Evolutionary conservation across 805 yeast genomes (phyloP), one percentile per base, ranked within the genome.

Genomic region (Sungouiella thailandica): DNA sequence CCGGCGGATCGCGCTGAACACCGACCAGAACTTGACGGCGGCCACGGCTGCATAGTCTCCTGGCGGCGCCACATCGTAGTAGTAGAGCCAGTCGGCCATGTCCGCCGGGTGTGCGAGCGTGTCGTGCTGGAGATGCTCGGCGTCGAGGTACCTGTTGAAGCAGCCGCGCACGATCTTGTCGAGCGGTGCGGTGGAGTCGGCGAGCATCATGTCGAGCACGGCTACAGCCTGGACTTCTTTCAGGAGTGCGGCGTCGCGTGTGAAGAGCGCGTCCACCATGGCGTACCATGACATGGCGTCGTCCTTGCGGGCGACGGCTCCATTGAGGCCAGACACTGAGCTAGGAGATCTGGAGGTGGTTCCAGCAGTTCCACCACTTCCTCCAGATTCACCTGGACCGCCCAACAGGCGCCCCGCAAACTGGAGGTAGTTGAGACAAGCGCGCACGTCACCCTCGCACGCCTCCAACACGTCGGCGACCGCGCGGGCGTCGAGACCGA

Each of bases 371-470:
- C n/a, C n/a, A n/a, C n/a, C n/a, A n/a, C n/a, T n/a, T n/a, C n/a
- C n/a, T n/a, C n/a, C n/a, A n/a, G n/a, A n/a, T n/a, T n/a, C n/a
- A n/a, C n/a, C n/a, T n/a, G n/a, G n/a, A 1, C 36, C 15, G 17
- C 43, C 51, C 16, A 46, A 42, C 28, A 35, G 35, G n/a, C 46
- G 48, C 16, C 51, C 45, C 14, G 62, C 59, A 50, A 90, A 89
- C 46, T 90, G 97, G 24, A 90, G 54, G 47, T 80, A 74, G 50
- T 90, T 90, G 25, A 90, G 66, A 56, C 96, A 83, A 17, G 87
- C 84, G 45, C 98, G 65, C 13, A 93, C 68, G 59, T 90, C 98
- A 25, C 85, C 85, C 42, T 84, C 87, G 23, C 88, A 75, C 1
- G 78, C 54, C 31, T 75, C 80, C 5, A 85, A 79, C 7, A 90